Evolutionary conservation across 305 asterid species (phyloP).

Genomic region (Fraxinus baroniana): DNA sequence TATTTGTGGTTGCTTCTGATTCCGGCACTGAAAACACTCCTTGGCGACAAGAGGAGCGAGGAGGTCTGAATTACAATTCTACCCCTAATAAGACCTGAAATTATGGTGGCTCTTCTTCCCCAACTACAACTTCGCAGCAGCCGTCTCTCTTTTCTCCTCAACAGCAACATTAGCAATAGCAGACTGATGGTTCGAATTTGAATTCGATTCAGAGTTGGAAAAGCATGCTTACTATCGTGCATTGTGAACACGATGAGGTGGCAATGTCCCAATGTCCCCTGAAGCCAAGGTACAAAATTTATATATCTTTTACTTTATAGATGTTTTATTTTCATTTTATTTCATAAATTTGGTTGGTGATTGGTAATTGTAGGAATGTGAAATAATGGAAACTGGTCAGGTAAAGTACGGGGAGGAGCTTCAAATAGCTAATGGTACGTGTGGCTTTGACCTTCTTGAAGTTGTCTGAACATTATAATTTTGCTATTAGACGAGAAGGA

Average conservation of each 20-base stretch:
- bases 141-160: constrained; percentile 46
- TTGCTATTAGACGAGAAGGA: neutral
- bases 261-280: constrained; percentile 56
- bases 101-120: constrained; percentile 34
- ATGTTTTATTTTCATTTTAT: constrained; percentile 2
- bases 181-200: constrained; percentile 25
- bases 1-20: constrained; percentile 20
- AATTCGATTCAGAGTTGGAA: constrained; percentile 30
- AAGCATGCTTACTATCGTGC: constrained; percentile 58
- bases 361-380: constrained; percentile 66
- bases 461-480: neutral
- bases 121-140: constrained; percentile 43
- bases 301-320: neutral
- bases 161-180: constrained; percentile 17
- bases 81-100: constrained; percentile 36
- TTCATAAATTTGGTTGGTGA: constrained; percentile 8
- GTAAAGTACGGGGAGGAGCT: constrained; percentile 58
- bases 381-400: constrained; percentile 48
- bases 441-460: constrained; percentile 7
- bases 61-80: constrained; percentile 32
- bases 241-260: constrained; percentile 84
- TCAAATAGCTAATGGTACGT: constrained; percentile 58
- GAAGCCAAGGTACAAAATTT: constrained; percentile 65
- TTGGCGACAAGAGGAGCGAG: constrained; percentile 36
- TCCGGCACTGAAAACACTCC: constrained; percentile 33